Conservation (phyloP, 306 rosid species). For the Pyrus betulifolia region DNA sequence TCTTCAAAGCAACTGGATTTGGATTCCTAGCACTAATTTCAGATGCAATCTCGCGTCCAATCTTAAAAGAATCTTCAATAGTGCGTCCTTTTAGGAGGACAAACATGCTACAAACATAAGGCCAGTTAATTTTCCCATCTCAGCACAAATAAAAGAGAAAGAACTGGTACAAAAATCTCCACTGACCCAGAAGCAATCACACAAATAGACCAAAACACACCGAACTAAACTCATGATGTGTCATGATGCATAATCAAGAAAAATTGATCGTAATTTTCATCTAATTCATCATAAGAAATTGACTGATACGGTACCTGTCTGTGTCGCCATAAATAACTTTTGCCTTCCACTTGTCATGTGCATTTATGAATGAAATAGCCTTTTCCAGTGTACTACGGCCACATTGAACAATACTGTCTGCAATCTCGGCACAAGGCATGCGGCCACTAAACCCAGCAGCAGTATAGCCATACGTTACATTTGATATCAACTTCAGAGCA, state of each 20-base stretch:
- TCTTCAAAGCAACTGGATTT: slow-evolving; percentile 77
- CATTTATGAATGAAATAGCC: slow-evolving; percentile 83
- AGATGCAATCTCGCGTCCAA: slow-evolving; percentile 86
- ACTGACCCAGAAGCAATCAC: not conserved
- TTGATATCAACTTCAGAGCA: slow-evolving; percentile 90
- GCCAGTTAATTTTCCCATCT: slow-evolving; percentile 4
- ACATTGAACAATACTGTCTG: slow-evolving; percentile 93
- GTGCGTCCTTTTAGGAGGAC: slow-evolving; percentile 89
- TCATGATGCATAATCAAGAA: not conserved
- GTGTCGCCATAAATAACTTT: slow-evolving; percentile 93
- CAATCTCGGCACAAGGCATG: slow-evolving; percentile 99
- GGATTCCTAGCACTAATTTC: slow-evolving; percentile 89
- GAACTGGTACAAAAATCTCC: slow-evolving; percentile 1
- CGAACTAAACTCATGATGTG: not conserved
- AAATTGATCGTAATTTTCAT: not conserved
- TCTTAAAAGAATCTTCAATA: slow-evolving; percentile 56
- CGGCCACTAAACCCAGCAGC: slow-evolving; percentile 99
- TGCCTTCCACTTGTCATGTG: slow-evolving; percentile 80
- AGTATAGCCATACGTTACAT: slow-evolving; percentile 89
- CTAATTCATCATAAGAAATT: not conserved
- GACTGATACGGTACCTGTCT: slow-evolving; percentile 69
- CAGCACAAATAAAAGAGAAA: slow-evolving; percentile 13
- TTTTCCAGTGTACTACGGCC: slow-evolving; percentile 83
- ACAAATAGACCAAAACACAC: not conserved
- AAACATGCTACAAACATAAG: slow-evolving; percentile 71